Conservation (phyloP, 2,329 filamentous ascomycete species). For the Lizonia empirigonia region DNA sequence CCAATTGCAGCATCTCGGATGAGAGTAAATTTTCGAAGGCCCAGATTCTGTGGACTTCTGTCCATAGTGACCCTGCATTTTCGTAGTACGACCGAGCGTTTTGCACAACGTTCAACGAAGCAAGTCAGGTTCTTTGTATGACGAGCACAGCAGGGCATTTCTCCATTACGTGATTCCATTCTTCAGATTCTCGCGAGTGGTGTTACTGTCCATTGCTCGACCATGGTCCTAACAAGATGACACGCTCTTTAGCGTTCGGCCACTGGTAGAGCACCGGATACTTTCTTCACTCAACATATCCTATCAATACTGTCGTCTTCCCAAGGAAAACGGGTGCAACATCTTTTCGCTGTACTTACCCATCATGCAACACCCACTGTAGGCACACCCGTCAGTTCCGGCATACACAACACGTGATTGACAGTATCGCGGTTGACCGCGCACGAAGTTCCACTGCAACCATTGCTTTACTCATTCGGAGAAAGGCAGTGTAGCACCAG, state of each 20-base stretch:
- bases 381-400: neutral
- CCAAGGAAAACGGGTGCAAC: neutral
- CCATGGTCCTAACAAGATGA: neutral
- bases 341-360: neutral
- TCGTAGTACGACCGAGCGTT: constrained; percentile 3
- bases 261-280: neutral
- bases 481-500: neutral
- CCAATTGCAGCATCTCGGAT: no score
- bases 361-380: neutral
- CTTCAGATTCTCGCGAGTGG: neutral
- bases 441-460: neutral
- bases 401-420: constrained; percentile 15
- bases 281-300: neutral
- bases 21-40: neutral
- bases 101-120: constrained; percentile 6
- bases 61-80: neutral
- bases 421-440: constrained; percentile 6
- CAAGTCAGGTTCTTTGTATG: neutral
- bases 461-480: neutral
- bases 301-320: neutral
- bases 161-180: neutral
- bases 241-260: neutral
- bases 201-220: neutral
- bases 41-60: neutral
- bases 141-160: neutral